Evolutionary conservation across 495 filamentous ascomycete species (phyloP).

Genomic region (Astrothelium subdiscretum): DNA sequence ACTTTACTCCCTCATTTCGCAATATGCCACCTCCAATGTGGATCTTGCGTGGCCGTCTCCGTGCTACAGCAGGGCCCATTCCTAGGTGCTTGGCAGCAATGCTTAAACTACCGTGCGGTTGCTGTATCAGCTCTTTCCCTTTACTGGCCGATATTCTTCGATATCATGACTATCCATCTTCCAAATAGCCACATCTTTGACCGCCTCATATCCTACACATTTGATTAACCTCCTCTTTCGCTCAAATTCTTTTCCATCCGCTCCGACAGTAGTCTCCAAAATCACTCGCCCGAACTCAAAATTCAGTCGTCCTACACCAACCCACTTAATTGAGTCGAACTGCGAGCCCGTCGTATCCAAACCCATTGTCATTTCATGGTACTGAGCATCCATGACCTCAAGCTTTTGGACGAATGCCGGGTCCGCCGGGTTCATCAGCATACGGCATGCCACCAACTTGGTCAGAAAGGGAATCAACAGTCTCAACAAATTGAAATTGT

Average conservation of each 20-base stretch:
- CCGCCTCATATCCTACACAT: slow-evolving; percentile 11
- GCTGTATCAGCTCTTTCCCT: neutral
- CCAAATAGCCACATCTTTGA: slow-evolving; percentile 22
- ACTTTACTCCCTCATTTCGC: too few species aligned
- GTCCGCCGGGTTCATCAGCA: slow-evolving; percentile 18
- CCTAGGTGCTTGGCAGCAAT: too few species aligned
- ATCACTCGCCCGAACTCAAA: slow-evolving; percentile 20
- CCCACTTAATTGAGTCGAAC: slow-evolving; percentile 19
- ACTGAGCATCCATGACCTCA: slow-evolving; percentile 13
- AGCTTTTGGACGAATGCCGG: slow-evolving; percentile 15
- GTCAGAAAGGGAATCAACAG: slow-evolving; percentile 20
- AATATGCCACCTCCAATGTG: too few species aligned
- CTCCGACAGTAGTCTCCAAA: slow-evolving; percentile 1
- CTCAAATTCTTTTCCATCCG: slow-evolving; percentile 7
- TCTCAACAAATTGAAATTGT: slow-evolving; percentile 8
- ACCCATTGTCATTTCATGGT: slow-evolving; percentile 18
- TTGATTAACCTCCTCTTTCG: slow-evolving; percentile 14
- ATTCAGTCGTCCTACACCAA: slow-evolving; percentile 22
- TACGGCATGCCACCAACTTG: slow-evolving; percentile 23
- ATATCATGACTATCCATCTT: slow-evolving; percentile 16
- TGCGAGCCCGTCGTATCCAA: slow-evolving; percentile 14
- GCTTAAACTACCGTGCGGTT: too few species aligned
- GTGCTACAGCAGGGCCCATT: too few species aligned
- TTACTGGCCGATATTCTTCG: neutral
- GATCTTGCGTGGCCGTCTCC: too few species aligned